Evolutionary conservation across 257 asterid genomes (phyloP).

Genomic region (Nicotiana benthamiana): DNA sequence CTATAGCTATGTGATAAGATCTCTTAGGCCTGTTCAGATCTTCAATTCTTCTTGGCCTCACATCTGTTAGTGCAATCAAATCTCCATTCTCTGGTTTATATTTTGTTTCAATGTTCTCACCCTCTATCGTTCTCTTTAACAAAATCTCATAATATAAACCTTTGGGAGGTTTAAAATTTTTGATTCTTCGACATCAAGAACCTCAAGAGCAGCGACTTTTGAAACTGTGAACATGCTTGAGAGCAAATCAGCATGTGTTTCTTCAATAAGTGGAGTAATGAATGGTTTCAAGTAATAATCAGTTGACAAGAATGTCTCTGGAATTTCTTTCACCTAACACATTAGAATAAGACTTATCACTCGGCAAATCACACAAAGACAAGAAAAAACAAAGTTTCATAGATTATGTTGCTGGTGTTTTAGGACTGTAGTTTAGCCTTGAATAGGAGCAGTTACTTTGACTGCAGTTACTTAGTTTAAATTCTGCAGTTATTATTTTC

Average conservation of each 20-base stretch:
- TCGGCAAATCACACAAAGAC: background rate
- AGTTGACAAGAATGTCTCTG: slow-evolving; percentile 19
- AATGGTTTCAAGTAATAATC: slow-evolving; percentile 29
- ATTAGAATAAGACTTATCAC: background rate
- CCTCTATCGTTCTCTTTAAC: background rate
- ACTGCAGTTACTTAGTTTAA: too few relatives aligned
- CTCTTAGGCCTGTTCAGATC: slow-evolving; percentile 22
- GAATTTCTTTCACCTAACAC: slow-evolving; percentile 26
- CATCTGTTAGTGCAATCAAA: slow-evolving; percentile 26
- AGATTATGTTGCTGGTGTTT: too few relatives aligned
- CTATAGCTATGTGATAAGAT: slow-evolving; percentile 24
- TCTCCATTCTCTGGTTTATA: slow-evolving; percentile 35
- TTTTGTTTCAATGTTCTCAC: background rate
- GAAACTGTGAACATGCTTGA: slow-evolving; percentile 24
- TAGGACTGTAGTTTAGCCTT: too few relatives aligned
- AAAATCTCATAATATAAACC: background rate
- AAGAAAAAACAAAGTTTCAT: background rate
- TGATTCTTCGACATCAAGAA: background rate
- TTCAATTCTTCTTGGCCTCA: slow-evolving; percentile 22
- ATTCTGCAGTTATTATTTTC: too few relatives aligned
- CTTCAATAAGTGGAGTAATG: slow-evolving; percentile 36
- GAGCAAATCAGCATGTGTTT: slow-evolving; percentile 14
- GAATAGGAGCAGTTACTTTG: too few relatives aligned
- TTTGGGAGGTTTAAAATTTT: background rate
- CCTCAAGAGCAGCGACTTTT: slow-evolving; percentile 18